Conservation (phyloP, 73 alveolate genomes). For the Symbiodinium natans region DNA sequence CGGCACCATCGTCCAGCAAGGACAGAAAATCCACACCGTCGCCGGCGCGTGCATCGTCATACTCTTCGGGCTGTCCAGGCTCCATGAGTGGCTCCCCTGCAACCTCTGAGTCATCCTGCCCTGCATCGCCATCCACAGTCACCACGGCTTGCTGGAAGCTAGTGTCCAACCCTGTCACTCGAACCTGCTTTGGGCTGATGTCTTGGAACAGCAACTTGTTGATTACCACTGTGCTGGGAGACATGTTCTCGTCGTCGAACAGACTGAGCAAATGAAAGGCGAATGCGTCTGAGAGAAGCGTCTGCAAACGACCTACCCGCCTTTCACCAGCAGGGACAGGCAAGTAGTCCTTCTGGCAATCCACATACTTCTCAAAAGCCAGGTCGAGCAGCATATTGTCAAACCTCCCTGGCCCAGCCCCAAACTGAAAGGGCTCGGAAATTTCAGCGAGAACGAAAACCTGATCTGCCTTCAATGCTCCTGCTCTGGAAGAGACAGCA, state of each 20-base stretch:
- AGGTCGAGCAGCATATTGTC: neutral
- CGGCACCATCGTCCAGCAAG: neutral
- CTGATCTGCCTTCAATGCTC: neutral
- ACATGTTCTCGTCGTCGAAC: neutral
- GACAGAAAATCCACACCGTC: neutral
- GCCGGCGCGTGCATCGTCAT: neutral
- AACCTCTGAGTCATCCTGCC: neutral
- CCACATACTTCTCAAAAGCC: neutral
- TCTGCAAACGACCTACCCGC: neutral
- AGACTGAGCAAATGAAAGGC: neutral
- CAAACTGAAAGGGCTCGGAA: neutral
- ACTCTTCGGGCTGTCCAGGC: neutral
- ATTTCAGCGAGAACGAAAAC: neutral
- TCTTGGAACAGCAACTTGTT: neutral
- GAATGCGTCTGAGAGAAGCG: neutral
- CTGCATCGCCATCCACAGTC: neutral
- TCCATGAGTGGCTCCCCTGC: neutral
- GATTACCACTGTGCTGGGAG: neutral
- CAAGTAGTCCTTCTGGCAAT: neutral
- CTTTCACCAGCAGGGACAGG: neutral
- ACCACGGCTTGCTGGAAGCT: neutral
- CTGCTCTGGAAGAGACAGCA: neutral
- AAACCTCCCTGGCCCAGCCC: neutral
- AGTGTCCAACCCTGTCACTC: neutral
- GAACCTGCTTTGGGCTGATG: neutral